These are phyloP conservation scores for Cystobasidium slooffiae DNA, from an alignment of 1,284 basidiomycete species.

Conservation along the genomic window DNA sequence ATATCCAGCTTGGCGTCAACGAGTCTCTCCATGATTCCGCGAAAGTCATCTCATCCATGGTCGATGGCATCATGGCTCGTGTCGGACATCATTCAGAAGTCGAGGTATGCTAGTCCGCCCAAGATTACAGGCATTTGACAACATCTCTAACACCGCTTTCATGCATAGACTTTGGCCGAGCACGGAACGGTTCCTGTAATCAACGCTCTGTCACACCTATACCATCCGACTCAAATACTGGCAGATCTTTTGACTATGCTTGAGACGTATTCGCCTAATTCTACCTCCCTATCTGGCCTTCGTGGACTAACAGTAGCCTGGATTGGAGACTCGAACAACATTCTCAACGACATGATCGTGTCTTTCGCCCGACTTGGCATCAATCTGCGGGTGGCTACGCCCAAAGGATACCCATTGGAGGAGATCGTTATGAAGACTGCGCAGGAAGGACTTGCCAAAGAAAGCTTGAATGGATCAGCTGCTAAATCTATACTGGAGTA, in stretches of 20 bases:
- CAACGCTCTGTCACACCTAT: constrained; percentile 92
- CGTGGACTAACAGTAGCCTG: constrained; percentile 78
- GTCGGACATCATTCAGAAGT: constrained; percentile 91
- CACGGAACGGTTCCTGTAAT: constrained; percentile 90
- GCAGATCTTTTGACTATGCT: constrained; percentile 90
- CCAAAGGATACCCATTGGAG: constrained; percentile 78
- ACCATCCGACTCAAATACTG: constrained; percentile 95
- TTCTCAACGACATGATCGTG: constrained; percentile 96
- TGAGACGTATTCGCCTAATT: constrained; percentile 63
- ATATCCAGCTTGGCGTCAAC: constrained; percentile 97
- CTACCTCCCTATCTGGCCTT: constrained; percentile 55
- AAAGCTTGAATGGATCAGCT: constrained; percentile 57
- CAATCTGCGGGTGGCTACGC: constrained; percentile 78
- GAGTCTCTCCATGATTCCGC: constrained; percentile 84
- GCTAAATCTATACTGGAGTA: constrained; percentile 65
- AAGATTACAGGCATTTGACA: neutral
- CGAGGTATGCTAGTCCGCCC: constrained; percentile 65
- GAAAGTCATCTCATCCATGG: constrained; percentile 89
- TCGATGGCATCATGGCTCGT: constrained; percentile 94
- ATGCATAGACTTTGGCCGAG: constrained; percentile 75
- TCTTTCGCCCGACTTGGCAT: constrained; percentile 90
- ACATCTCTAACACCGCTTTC: constrained; percentile 7
- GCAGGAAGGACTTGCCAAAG: constrained; percentile 52
- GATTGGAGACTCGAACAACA: constrained; percentile 94
- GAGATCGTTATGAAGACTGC: constrained; percentile 78